Evolutionary conservation across 352 stramenopile species (phyloP), one percentile per base, ranked within the genome.

Genomic region (Phytophthora sansomeana): DNA sequence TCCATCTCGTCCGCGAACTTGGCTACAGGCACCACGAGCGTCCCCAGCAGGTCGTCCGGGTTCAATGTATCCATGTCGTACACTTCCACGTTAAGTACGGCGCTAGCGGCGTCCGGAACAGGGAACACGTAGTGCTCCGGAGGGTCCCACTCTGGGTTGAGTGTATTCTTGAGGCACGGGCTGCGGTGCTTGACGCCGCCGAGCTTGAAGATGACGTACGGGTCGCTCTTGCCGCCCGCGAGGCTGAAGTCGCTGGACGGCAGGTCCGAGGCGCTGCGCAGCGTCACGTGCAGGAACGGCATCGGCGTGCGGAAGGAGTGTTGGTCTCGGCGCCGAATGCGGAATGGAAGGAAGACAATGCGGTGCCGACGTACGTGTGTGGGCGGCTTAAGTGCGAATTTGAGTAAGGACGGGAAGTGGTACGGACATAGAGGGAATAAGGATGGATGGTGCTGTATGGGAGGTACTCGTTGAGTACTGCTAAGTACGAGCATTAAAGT

Each of bases 21-120:
- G 33, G 81, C 73, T 9, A 90, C 65, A 11, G 81, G 80, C 10
- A 92, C 41, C 24, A 83, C 75, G 26, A 89, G 63, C 35, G 72
- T 75, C 11, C 74, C 83, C 36, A 93, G 74, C n/a, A 90, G 59
- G 54, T 92, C 83, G 63, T 92, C 80, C 9, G 74, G 57, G 59
- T 81, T 90, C 36, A 89, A 66, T 3, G 74, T 74, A 50, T 93
- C 85, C 71, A 89, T 75, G 67, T 92, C 85, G 47, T 80, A 91
- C 0, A 93, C 78, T 16, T 83, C 62, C 43, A 90, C 63, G 35
- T 70, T 64, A 10, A 93, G 70, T 33, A 91, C 71, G 26, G 77
- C 73, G 21, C 64, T 80, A 28, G 69, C 54, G 13, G 62, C 33
- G 44, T 91, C 75, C 3, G 73, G 41, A 1, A 92, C 59, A 3